Base-by-base conservation (phyloP, 345 rosid genomes). In the Eutrema yunnanense region DNA sequence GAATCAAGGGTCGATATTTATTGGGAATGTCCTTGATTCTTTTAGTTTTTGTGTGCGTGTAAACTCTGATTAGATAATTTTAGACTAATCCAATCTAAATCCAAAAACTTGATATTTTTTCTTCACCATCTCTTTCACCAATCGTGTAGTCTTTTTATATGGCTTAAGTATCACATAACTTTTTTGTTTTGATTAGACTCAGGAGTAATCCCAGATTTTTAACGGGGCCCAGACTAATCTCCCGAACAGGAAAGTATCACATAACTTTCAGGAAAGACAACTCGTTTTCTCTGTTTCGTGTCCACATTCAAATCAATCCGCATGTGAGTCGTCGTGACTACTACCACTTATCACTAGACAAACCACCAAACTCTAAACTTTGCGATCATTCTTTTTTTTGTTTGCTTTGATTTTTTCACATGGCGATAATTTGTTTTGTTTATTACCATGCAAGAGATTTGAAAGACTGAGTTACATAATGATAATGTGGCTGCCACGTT, bases 401-500 rank as follows among this genome's bases (percentile, higher is more conserved):
- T 10, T 41, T 41, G 5, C 1, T 41, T 41, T 22, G 1, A 22
- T 1, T 22, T 10, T 10, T 41, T 41, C 44, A 41, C 44, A 9
- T 9, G 5, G 12, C 13, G 13, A 13, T 41, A 10, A 41, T 14
- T 22, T 33, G 2, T 57, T 36, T 14, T 57, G 4, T 36, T 57
- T 47, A 32, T 4, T 36, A 7, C 7, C 14, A 29, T 13, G 38
- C 9, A 29, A 48, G 4, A 38, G 19, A 11, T 30, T 16, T 40
- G 68, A 50, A 59, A 57, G 61, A 62, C 33, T 29, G 30, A 36
- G 46, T 41, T 2, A 71, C 41, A 72, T n/a, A 42, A 29, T 62
- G 36, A 19, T 19, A 56, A 50, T 58, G 78, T 74, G 61, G 78
- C 30, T 58, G 30, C 34, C 73, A 66, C 54, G 78, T 58, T 58